Evolutionary conservation across 352 stramenopile genomes (phyloP), one percentile per base, ranked within the genome.

Genomic region (Phytophthora constricta): DNA sequence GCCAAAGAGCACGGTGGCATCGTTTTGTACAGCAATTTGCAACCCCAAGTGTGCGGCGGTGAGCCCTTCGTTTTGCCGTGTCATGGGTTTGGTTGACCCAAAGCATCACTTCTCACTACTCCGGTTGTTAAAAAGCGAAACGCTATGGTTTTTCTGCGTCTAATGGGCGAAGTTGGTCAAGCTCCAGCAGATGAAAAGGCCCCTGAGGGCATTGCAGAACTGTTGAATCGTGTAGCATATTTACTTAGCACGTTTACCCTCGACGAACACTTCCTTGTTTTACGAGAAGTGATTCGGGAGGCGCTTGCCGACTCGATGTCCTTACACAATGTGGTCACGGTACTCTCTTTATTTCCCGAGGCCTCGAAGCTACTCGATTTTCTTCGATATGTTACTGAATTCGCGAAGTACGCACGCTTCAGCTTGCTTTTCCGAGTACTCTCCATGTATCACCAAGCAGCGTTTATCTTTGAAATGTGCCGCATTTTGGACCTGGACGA

Each of bases 391-490:
- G 79, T 79, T 37, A 55, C 48, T 5, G 75, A 67, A 27, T 62
- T 90, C n/a, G 43, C 59, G 1, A 75, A 71, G 10, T 72, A 50
- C 16, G 52, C 62, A 0, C 62, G 67, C 23, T 65, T 56, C 28
- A 72, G 56, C 33, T 57, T 86, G 14, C 71, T 90, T 10, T 90
- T 90, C 25, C 76, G 74, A 17, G 78, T 90, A 13, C 67, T 92
- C 5, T 74, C 76, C 3, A 75, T 77, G 60, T 89, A 75, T 46
- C 67, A 77, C 27, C 72, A 80, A 20, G 81, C 81, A 8, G 62
- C 20, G 4, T 89, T 90, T 39, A 68, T 92, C 20, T 89, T 88
- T 20, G 76, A 84, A n/a, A 87, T 92, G 70, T 88, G 79, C 39
- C 72, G 81, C 13, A 71, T 90, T 20, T 58, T 89, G 34, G 84